Percentiles rank a stretch among this genome's conserved stretches.
phyloP scores from a whole-genome alignment of 208 protist genomes.

The Leishmania tropica region DNA sequence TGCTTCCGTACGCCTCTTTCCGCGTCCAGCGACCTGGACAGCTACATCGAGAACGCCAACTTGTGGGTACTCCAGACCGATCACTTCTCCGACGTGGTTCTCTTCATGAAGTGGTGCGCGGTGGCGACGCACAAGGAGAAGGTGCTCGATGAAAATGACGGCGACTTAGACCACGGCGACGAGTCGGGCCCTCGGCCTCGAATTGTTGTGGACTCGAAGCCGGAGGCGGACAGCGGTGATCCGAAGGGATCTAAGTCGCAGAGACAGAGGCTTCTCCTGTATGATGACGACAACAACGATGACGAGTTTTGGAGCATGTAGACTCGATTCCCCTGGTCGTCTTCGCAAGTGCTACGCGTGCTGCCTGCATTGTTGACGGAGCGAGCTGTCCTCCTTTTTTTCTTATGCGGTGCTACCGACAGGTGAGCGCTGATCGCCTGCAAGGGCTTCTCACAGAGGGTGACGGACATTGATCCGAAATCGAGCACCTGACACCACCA shows the following conservation, averaged over 20 bases:
- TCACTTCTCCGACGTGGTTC: slow-evolving; percentile 70
- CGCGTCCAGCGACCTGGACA: slow-evolving; percentile 64
- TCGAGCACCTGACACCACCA: not conserved
- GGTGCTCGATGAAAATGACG: slow-evolving; percentile 15
- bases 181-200: slow-evolving; percentile 5
- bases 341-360: not conserved
- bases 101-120: slow-evolving; percentile 86
- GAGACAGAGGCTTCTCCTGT: slow-evolving; percentile 9
- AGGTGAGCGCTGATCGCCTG: not conserved
- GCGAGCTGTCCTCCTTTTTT: not conserved
- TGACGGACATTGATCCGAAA: not conserved
- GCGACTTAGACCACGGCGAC: not conserved
- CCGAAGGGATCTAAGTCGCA: not conserved
- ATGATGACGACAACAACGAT: slow-evolving; percentile 3
- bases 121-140: slow-evolving; percentile 77
- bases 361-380: not conserved
- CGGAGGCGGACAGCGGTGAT: not conserved
- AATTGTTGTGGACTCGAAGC: slow-evolving; percentile 12
- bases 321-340: not conserved
- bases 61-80: slow-evolving; percentile 81
- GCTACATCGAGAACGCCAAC: slow-evolving; percentile 66
- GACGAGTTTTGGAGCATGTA: slow-evolving; percentile 1
- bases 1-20: slow-evolving; percentile 80
- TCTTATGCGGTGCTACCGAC: not conserved
- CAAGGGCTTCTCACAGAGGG: not conserved